These are phyloP conservation scores for Lactifluus pinguis DNA, from an alignment of 768 basidiomycete species.

Conservation along the genomic window DNA sequence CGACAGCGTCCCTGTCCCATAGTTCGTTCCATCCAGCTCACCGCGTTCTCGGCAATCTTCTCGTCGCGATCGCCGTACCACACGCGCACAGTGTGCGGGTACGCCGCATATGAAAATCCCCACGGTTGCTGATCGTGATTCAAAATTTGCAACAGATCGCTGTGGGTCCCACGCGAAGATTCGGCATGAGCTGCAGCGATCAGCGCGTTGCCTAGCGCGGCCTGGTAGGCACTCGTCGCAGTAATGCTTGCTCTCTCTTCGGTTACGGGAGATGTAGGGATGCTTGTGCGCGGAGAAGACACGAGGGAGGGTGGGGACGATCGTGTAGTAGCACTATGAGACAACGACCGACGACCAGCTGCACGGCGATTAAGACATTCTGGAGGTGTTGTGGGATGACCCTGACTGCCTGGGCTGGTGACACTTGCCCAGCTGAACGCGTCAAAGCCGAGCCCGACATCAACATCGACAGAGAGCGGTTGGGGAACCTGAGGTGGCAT, in stretches of 20 bases:
- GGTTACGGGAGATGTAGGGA: slow-evolving; percentile 28
- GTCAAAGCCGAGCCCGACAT: slow-evolving; percentile 25
- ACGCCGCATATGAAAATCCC: slow-evolving; percentile 83
- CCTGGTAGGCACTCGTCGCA: slow-evolving; percentile 44
- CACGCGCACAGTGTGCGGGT: slow-evolving; percentile 67
- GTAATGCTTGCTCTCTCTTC: slow-evolving; percentile 17
- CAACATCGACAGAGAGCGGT: slow-evolving; percentile 38
- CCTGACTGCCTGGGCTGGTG: slow-evolving; percentile 26
- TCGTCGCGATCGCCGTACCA: slow-evolving; percentile 96
- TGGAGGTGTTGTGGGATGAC: slow-evolving; percentile 25
- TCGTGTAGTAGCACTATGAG: slow-evolving; percentile 35
- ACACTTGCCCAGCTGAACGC: slow-evolving; percentile 38
- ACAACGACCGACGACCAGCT: slow-evolving; percentile 62
- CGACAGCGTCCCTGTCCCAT: slow-evolving; percentile 69
- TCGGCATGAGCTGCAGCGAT: slow-evolving; percentile 94
- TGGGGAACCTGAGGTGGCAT: slow-evolving; percentile 44
- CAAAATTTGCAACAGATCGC: slow-evolving; percentile 85
- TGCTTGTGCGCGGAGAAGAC: slow-evolving; percentile 41
- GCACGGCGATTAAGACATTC: slow-evolving; percentile 30
- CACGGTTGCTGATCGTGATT: slow-evolving; percentile 83
- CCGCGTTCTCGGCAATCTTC: slow-evolving; percentile 83
- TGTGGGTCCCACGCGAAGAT: slow-evolving; percentile 82
- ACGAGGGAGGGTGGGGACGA: slow-evolving; percentile 36
- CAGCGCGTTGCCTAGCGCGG: slow-evolving; percentile 78
- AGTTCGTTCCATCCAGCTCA: slow-evolving; percentile 85